Evolutionary conservation across 2,329 filamentous ascomycete species (phyloP), one percentile per base, ranked within the genome.

Genomic region (Hypoxylon sp.): DNA sequence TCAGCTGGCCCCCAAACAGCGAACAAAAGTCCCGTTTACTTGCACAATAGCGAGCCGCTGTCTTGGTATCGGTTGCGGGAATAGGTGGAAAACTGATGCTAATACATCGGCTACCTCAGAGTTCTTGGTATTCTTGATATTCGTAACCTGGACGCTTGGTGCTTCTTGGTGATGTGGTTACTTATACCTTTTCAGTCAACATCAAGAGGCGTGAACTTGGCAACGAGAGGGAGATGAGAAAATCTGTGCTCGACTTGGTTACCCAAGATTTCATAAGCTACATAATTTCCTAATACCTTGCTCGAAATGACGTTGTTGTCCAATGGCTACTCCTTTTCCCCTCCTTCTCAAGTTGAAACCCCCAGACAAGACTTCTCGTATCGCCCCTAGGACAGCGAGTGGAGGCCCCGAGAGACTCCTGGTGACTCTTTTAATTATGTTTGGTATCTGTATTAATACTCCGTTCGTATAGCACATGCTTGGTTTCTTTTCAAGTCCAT

Each of bases 1-100:
- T 75, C 74, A 75, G 74, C 74, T 75, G 72, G 71, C 70, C 74
- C 73, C 72, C 73, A 75, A 71, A 39, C 46, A 21, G 54, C 32
- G 21, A 42, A 1, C 2, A 51, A 31, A 44, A 57, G 53, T 64
- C 17, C 56, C 55, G 35, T 44, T 52, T 67, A 56, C 29, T 48
- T 62, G 62, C 68, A 44, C 59, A 10, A 68, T 56, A 50, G 15
- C 60, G 21, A 52, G 29, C 60, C 42, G 27, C 50, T 57, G 31
- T 15, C 39, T 52, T 19, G 35, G 19, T 55, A 17, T 13, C 46
- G 8, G 2, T 56, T 54, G 29, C 35, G 46, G 35, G 17, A 15
- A 48, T 31, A 27, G 32, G n/a, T 32, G 42, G n/a, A 11, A 27
- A 11, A 2, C 10, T 19, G n/a, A n/a, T 42, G 31, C 17, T 50